Conservation (phyloP, 2,329 filamentous ascomycete genomes). For the Xylariaceae sp. region DNA sequence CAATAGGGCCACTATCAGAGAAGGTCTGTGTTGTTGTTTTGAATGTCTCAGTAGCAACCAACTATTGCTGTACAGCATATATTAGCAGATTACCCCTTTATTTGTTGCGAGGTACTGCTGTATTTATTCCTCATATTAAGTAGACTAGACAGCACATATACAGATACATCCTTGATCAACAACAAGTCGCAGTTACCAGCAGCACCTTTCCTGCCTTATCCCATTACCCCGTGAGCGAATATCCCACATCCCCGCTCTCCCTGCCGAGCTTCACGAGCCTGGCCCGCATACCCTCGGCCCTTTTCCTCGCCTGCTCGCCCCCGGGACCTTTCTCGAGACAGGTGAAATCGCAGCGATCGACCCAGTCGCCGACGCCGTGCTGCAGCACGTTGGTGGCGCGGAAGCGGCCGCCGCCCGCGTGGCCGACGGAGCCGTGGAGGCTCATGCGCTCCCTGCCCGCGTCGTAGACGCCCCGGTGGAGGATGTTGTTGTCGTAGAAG, state of each 20-base stretch:
- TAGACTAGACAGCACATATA: too few species aligned
- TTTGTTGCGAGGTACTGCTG: too few species aligned
- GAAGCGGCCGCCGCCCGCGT: conserved; percentile 46
- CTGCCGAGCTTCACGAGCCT: conserved; percentile 57
- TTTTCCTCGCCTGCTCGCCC: conserved; percentile 36
- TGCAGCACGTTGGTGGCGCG: conserved; percentile 69
- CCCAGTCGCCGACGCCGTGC: conserved; percentile 66
- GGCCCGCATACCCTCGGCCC: conserved; percentile 59
- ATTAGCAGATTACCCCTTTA: too few species aligned
- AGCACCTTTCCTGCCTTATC: too few species aligned
- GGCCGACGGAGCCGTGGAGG: conserved; percentile 66
- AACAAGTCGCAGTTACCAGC: too few species aligned
- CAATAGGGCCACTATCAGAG: too few species aligned
- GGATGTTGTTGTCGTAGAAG: conserved; percentile 88
- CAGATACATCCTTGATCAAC: too few species aligned
- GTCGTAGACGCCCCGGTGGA: conserved; percentile 66
- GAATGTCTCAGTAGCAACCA: too few species aligned
- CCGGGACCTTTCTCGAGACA: conserved; percentile 27
- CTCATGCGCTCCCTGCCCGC: conserved; percentile 58
- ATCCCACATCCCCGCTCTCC: conserved; percentile 58
- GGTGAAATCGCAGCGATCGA: conserved; percentile 52
- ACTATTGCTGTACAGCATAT: too few species aligned
- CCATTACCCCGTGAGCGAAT: conserved; percentile 49
- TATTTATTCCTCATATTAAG: too few species aligned
- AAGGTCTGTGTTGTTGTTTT: too few species aligned